phyloP scores from a whole-genome alignment of 2,329 filamentous ascomycete genomes.

The Pseudomassariella vexata region DNA sequence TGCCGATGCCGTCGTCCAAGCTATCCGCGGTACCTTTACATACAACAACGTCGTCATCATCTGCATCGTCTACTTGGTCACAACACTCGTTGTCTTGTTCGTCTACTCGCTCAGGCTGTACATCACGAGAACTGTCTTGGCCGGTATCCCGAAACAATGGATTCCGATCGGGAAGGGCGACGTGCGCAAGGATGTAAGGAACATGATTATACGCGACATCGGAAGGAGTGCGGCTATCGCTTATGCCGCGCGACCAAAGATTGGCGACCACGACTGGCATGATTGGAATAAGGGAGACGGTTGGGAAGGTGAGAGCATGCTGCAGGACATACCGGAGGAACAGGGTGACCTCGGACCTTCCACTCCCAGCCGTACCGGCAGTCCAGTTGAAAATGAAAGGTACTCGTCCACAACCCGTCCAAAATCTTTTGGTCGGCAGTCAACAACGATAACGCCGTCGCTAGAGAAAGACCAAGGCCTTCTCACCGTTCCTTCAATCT shows the following conservation, averaged over 20 bases:
- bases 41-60: constrained; percentile 81
- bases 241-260: constrained; percentile 67
- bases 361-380: too few relatives aligned
- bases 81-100: constrained; percentile 62
- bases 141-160: constrained; percentile 80
- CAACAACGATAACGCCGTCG: constrained; percentile 14
- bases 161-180: constrained; percentile 83
- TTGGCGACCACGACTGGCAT: constrained; percentile 30
- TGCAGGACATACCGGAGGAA: constrained; percentile 9
- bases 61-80: constrained; percentile 67
- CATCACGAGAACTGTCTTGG: constrained; percentile 73
- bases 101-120: constrained; percentile 83
- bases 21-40: constrained; percentile 53
- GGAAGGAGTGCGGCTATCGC: constrained; percentile 75
- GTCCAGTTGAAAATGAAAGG: too few relatives aligned
- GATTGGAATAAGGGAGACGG: constrained; percentile 10
- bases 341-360: too few relatives aligned
- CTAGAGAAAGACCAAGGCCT: too few relatives aligned
- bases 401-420: too few relatives aligned
- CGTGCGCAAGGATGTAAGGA: constrained; percentile 66
- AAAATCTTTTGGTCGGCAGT: too few relatives aligned
- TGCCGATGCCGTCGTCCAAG: constrained; percentile 74
- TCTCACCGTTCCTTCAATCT: too few relatives aligned
- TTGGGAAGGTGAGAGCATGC: not conserved
- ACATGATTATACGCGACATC: constrained; percentile 68